Conservation (phyloP, 768 basidiomycete genomes). For the Hydnomerulius pinastri region DNA sequence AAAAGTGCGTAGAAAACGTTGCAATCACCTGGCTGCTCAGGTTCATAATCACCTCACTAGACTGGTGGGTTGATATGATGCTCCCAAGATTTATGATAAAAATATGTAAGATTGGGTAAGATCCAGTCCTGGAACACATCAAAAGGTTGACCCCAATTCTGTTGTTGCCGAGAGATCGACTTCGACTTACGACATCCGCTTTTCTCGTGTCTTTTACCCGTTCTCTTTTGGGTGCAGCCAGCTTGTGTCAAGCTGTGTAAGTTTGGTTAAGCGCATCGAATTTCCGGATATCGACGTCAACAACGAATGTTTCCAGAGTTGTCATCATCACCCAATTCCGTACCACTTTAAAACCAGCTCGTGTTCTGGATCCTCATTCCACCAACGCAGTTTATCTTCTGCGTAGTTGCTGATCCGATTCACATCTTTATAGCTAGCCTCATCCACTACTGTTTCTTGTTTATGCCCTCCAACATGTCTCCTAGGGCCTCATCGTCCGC, state of each 20-base stretch:
- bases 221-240: conserved; percentile 17
- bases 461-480: conserved; percentile 49
- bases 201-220: conserved; percentile 36
- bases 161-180: conserved; percentile 18
- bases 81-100: neutral
- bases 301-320: conserved; percentile 20
- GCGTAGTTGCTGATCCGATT: too few species aligned
- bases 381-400: conserved; percentile 33
- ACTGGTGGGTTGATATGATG: too few species aligned
- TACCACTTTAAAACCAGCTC: conserved; percentile 20
- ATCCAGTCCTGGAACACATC: conserved; percentile 13
- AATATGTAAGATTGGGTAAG: conserved; percentile 18
- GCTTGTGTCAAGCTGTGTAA: conserved; percentile 23
- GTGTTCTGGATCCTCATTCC: conserved; percentile 8
- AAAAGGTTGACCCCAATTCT: conserved; percentile 27
- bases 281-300: conserved; percentile 33
- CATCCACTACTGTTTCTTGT: too few species aligned
- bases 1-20: conserved; percentile 1
- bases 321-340: too few species aligned
- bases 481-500: conserved; percentile 49
- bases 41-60: neutral
- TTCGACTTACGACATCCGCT: conserved; percentile 39
- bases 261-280: conserved; percentile 20
- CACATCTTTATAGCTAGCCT: too few species aligned
- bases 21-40: neutral